Percentiles rank a stretch among this genome's conserved stretches.
Conservation (phyloP, 2,329 filamentous ascomycete genomes). For the Fusarium odoratissimum region DNA sequence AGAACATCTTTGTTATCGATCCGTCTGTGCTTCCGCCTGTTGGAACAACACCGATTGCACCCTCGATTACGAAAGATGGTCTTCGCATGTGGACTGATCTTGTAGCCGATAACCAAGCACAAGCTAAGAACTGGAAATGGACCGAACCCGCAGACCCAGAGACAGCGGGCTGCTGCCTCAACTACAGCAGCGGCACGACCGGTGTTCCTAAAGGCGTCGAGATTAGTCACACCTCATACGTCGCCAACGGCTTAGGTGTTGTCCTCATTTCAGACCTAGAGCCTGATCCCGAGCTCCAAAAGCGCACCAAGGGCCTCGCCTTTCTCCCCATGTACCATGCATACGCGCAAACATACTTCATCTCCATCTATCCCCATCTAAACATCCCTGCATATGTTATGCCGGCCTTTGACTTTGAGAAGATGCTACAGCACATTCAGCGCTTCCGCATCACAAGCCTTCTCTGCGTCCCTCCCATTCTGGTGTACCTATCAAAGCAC, state of each 20-base stretch:
- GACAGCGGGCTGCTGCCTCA: slow-evolving; percentile 73
- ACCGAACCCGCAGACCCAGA: slow-evolving; percentile 62
- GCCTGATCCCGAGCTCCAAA: slow-evolving; percentile 56
- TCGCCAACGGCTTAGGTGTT: slow-evolving; percentile 75
- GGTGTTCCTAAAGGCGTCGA: slow-evolving; percentile 86
- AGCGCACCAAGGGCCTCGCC: slow-evolving; percentile 62
- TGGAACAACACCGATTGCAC: slow-evolving; percentile 39
- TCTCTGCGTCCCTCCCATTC: slow-evolving; percentile 77
- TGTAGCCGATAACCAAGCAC: slow-evolving; percentile 56
- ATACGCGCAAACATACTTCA: slow-evolving; percentile 76
- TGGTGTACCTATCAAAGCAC: slow-evolving; percentile 78
- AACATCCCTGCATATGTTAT: slow-evolving; percentile 79
- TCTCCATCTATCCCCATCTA: slow-evolving; percentile 66
- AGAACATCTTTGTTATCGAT: slow-evolving; percentile 76
- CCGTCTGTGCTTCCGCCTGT: slow-evolving; percentile 50
- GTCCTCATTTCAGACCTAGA: slow-evolving; percentile 54
- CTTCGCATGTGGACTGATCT: slow-evolving; percentile 71
- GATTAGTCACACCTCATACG: slow-evolving; percentile 79
- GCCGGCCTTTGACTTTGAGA: slow-evolving; percentile 78
- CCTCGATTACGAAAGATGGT: slow-evolving; percentile 27
- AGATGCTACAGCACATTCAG: slow-evolving; percentile 76
- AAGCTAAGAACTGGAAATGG: slow-evolving; percentile 69
- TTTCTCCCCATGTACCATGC: slow-evolving; percentile 84
- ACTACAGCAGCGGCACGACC: slow-evolving; percentile 83
- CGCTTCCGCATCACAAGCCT: slow-evolving; percentile 75